phyloP scores from a whole-genome alignment of 306 rosid genomes.

The Rosa multiflora region DNA sequence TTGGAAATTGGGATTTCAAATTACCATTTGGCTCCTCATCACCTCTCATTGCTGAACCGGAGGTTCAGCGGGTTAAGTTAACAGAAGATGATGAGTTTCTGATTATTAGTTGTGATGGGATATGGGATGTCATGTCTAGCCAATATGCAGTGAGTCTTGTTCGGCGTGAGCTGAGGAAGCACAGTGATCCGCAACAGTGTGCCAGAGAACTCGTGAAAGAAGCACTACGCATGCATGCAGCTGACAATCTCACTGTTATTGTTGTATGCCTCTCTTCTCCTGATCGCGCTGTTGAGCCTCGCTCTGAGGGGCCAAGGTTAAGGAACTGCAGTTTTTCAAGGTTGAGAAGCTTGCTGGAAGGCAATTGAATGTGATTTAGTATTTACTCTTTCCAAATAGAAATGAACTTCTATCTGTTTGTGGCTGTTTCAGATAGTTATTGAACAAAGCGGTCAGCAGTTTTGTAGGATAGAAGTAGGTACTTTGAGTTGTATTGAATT shows the following conservation, averaged over 20 bases:
- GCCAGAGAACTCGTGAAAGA: slow-evolving; percentile 75
- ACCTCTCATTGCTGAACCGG: slow-evolving; percentile 88
- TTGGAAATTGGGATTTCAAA: slow-evolving; percentile 88
- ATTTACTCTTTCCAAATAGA: slow-evolving; percentile 28
- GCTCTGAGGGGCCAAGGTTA: slow-evolving; percentile 52
- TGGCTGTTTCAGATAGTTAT: slow-evolving; percentile 52
- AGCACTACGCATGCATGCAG: slow-evolving; percentile 66
- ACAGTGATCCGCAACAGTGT: slow-evolving; percentile 73
- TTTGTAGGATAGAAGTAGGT: slow-evolving; percentile 52
- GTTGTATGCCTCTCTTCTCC: slow-evolving; percentile 71
- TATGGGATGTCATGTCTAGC: slow-evolving; percentile 89
- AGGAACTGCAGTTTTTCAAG: slow-evolving; percentile 50
- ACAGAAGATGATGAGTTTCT: slow-evolving; percentile 84
- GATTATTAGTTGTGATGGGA: slow-evolving; percentile 86
- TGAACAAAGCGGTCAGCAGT: slow-evolving; percentile 56
- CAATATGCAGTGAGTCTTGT: slow-evolving; percentile 84
- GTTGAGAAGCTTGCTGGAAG: slow-evolving; percentile 60
- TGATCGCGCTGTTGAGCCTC: slow-evolving; percentile 36
- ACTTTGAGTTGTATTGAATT: neutral
- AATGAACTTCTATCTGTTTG: slow-evolving; percentile 36
- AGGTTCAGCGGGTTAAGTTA: slow-evolving; percentile 53
- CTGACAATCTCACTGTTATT: slow-evolving; percentile 83
- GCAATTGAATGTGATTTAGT: slow-evolving; percentile 44
- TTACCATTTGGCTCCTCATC: slow-evolving; percentile 63
- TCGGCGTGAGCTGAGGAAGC: slow-evolving; percentile 79